Evolutionary conservation across 345 rosid species (phyloP).

Genomic region (Citrus australasica): DNA sequence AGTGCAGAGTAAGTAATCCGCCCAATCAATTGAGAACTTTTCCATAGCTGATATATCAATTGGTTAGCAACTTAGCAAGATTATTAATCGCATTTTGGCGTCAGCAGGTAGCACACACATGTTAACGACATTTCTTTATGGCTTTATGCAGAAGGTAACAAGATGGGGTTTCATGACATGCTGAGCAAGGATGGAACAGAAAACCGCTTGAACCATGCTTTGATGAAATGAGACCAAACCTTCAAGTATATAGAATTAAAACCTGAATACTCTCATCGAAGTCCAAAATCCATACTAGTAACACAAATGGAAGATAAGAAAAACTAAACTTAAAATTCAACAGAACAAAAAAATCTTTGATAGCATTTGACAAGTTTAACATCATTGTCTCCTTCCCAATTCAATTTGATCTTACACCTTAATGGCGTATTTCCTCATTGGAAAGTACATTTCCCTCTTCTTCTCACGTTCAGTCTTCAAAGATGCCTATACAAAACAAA

Average conservation of each 20-base stretch:
- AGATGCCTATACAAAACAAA: constrained; percentile 36
- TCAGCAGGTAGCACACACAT: too few relatives aligned
- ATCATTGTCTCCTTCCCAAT: neutral
- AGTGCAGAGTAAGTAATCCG: too few relatives aligned
- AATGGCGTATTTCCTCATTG: constrained; percentile 66
- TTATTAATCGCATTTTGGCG: too few relatives aligned
- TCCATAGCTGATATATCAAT: too few relatives aligned
- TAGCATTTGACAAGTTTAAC: neutral
- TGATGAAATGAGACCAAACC: too few relatives aligned
- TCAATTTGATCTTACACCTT: constrained; percentile 34
- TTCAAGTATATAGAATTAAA: neutral
- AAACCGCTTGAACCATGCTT: too few relatives aligned
- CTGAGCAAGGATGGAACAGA: too few relatives aligned
- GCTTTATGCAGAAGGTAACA: too few relatives aligned
- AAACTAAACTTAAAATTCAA: constrained; percentile 7
- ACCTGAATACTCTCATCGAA: neutral
- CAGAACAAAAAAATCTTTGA: neutral
- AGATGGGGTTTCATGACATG: too few relatives aligned
- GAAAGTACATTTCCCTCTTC: constrained; percentile 69
- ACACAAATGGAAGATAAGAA: neutral
- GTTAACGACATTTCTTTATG: too few relatives aligned
- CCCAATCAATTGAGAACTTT: too few relatives aligned
- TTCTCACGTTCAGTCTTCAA: constrained; percentile 67
- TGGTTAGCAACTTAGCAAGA: too few relatives aligned
- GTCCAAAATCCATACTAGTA: neutral